Evolutionary conservation across 208 protist genomes (phyloP).

Genomic region (Spongospora subterranea): DNA sequence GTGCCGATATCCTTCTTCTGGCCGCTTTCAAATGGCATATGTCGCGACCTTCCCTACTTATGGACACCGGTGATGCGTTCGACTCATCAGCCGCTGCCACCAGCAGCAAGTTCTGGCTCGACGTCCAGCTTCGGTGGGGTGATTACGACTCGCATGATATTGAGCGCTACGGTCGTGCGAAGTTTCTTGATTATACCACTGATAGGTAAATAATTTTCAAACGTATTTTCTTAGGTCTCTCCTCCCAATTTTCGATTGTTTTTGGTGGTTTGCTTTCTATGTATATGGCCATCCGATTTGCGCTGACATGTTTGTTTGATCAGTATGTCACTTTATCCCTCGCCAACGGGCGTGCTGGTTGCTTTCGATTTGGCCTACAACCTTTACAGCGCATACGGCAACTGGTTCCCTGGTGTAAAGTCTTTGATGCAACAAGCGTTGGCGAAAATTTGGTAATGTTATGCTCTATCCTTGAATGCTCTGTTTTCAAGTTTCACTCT

Average conservation of each 20-base stretch:
- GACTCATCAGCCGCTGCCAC: conserved; percentile 81
- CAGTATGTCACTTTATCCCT: conserved; percentile 98
- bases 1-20: conserved; percentile 81
- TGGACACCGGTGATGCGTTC: conserved; percentile 81
- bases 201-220: conserved; percentile 81
- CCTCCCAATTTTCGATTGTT: too few relatives aligned
- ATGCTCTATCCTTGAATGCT: too few relatives aligned
- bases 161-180: conserved; percentile 97
- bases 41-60: conserved; percentile 91
- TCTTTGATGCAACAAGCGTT: conserved; percentile 95
- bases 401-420: conserved; percentile 98
- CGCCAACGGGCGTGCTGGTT: conserved; percentile 96
- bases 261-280: too few relatives aligned
- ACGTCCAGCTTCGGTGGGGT: conserved; percentile 99
- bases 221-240: too few relatives aligned
- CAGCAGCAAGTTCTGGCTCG: conserved; percentile 98
- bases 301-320: conserved; percentile 25
- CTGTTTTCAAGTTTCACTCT: too few relatives aligned
- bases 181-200: conserved; percentile 99
- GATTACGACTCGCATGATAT: conserved; percentile 99
- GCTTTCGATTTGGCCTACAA: conserved; percentile 99
- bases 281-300: too few relatives aligned
- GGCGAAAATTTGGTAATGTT: conserved; percentile 91
- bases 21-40: conserved; percentile 85
- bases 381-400: conserved; percentile 83